Conservation (phyloP, 2,329 filamentous ascomycete genomes). For the Aspergillus fumigatiaffinis region DNA sequence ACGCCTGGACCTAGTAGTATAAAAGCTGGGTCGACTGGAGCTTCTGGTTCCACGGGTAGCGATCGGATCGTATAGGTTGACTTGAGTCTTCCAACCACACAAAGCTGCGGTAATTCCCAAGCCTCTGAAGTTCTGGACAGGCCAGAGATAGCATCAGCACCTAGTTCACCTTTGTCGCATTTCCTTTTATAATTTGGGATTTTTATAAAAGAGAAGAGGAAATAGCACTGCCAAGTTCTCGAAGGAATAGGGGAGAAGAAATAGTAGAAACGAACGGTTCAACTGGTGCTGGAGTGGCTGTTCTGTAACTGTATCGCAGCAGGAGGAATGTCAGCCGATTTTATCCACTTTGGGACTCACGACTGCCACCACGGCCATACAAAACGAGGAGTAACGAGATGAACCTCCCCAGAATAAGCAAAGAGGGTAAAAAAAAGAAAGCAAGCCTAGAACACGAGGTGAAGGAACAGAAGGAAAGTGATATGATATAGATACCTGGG, state of each 20-base stretch:
- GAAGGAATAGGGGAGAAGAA: not conserved
- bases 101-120: constrained; percentile 27
- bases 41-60: constrained; percentile 24
- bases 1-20: constrained; percentile 10
- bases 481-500: not conserved
- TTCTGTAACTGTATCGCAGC: constrained; percentile 15
- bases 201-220: not conserved
- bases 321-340: constrained; percentile 19
- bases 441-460: constrained; percentile 2
- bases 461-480: not conserved
- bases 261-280: constrained; percentile 2
- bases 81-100: constrained; percentile 17
- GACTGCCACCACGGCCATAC: constrained; percentile 13
- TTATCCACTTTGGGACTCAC: constrained; percentile 13
- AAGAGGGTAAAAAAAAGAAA: not conserved
- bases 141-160: constrained; percentile 5
- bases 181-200: not conserved
- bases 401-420: not conserved
- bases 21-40: constrained; percentile 18
- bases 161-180: not conserved
- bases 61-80: constrained; percentile 22
- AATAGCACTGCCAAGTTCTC: not conserved
- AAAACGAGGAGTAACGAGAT: constrained; percentile 1
- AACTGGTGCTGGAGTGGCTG: constrained; percentile 12
- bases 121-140: constrained; percentile 15